phyloP scores from a whole-genome alignment of 2,329 filamentous ascomycete species.

The Eutypella sp. region DNA sequence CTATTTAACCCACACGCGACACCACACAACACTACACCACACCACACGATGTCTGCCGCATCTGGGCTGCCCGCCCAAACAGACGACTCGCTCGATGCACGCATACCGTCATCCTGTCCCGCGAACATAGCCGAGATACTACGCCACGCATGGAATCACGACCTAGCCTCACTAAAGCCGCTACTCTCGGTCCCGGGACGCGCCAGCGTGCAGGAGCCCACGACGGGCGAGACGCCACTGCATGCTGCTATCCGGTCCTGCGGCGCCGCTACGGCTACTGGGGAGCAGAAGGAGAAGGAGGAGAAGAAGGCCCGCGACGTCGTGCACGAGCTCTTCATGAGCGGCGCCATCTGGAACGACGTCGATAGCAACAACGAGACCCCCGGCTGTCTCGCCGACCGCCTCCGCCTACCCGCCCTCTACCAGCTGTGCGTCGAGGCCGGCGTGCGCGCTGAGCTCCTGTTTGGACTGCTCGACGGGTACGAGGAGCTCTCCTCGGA shows the following conservation, averaged over 20 bases:
- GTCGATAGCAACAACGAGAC: conserved; percentile 83
- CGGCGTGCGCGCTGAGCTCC: conserved; percentile 82
- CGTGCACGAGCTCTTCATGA: conserved; percentile 72
- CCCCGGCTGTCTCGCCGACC: conserved; percentile 76
- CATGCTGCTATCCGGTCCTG: conserved; percentile 85
- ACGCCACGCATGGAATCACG: conserved; percentile 51
- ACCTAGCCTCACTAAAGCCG: conserved; percentile 62
- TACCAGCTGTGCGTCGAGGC: conserved; percentile 85
- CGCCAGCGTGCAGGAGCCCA: conserved; percentile 75
- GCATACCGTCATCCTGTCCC: conserved; percentile 50
- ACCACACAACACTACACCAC: too few relatives aligned
- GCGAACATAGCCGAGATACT: conserved; percentile 47
- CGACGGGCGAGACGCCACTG: conserved; percentile 80
- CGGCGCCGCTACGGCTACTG: conserved; percentile 36
- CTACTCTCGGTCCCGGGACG: conserved; percentile 60
- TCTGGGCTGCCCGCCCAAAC: too few relatives aligned
- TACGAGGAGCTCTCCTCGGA: conserved; percentile 68
- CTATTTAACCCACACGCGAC: too few relatives aligned
- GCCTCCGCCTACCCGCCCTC: conserved; percentile 62
- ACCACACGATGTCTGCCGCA: too few relatives aligned
- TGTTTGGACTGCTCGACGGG: conserved; percentile 75
- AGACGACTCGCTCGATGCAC: conserved; percentile 47
- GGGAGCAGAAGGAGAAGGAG: conserved; percentile 29
- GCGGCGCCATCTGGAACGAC: conserved; percentile 97
- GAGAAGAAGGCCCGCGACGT: conserved; percentile 62